phyloP scores from a whole-genome alignment of 257 asterid species.

The Fraxinus anomala region DNA sequence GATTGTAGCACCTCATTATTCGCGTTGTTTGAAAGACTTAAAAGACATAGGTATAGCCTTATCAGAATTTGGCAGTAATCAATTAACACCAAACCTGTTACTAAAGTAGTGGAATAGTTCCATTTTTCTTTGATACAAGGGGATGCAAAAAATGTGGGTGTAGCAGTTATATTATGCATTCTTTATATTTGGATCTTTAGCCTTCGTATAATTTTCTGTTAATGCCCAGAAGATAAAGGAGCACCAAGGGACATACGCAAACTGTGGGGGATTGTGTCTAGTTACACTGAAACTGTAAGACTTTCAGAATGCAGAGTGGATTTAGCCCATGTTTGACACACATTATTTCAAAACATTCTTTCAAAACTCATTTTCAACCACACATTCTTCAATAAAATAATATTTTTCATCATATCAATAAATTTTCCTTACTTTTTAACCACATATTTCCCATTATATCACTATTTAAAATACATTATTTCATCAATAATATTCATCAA shows the following conservation, averaged over 20 bases:
- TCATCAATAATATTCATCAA: too few relatives aligned
- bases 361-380: too few relatives aligned
- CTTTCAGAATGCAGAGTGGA: background rate
- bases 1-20: background rate
- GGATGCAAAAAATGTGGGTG: slow-evolving; percentile 7
- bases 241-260: background rate
- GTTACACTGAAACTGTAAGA: background rate
- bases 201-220: background rate
- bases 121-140: background rate
- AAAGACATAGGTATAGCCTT: background rate
- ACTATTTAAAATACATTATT: too few relatives aligned
- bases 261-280: background rate
- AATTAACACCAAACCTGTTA: background rate
- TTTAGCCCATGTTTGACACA: too few relatives aligned
- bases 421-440: too few relatives aligned
- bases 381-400: too few relatives aligned
- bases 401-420: too few relatives aligned
- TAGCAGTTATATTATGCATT: background rate
- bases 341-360: too few relatives aligned
- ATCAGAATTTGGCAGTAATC: background rate
- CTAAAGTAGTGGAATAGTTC: background rate
- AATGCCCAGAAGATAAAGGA: background rate
- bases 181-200: background rate
- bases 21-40: background rate
- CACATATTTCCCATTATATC: too few relatives aligned